Evolutionary conservation across 345 rosid genomes (phyloP), one percentile per base, ranked within the genome.

Genomic region (Lenwebbia sp.): DNA sequence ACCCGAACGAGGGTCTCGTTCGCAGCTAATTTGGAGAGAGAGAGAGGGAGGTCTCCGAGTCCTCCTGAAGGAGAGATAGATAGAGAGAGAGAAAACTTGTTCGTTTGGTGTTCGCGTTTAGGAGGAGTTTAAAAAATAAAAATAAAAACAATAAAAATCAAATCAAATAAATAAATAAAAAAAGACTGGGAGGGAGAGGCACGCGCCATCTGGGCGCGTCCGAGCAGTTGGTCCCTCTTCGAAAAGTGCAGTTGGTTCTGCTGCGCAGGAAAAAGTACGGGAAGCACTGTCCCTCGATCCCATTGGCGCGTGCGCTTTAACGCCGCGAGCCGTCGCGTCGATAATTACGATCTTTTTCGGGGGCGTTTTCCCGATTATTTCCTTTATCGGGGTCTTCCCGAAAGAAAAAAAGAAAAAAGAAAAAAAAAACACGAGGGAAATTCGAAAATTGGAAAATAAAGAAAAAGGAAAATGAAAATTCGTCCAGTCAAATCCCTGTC

Each of bases 131-230:
- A 21, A 15, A 17, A 65, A 19, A 70, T 1, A 8, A 0, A 70
- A 17, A 70, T 8, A 0, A 19, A 17, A 65, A 8, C 21, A 28
- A 62, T 62, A 30, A 37, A 19, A 4, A 4, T 21, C 44, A 19
- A 19, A 70, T 37, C 5, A 5, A 30, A 19, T 56, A 19, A 19
- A 70, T 70, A 28, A 65, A 30, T 55, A 84, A 82, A 40, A 40
- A 82, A 49, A 37, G n/a, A 40, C 28, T 11, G 28, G 26, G n/a
- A 30, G 21, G 15, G 15, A 2, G 22, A 2, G 47, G 56, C 87
- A 86, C 94, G 90, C 92, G 76, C 87, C 54, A 1, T 5, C 4
- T 4, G 15, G 54, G 86, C 85, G 91, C 90, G 89, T 85, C 1
- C 3, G 26, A 86, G 81, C 26, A 1, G 81, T 37, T 70, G 47